phyloP scores from a whole-genome alignment of 768 basidiomycete genomes.

The Sutorius australiensis region DNA sequence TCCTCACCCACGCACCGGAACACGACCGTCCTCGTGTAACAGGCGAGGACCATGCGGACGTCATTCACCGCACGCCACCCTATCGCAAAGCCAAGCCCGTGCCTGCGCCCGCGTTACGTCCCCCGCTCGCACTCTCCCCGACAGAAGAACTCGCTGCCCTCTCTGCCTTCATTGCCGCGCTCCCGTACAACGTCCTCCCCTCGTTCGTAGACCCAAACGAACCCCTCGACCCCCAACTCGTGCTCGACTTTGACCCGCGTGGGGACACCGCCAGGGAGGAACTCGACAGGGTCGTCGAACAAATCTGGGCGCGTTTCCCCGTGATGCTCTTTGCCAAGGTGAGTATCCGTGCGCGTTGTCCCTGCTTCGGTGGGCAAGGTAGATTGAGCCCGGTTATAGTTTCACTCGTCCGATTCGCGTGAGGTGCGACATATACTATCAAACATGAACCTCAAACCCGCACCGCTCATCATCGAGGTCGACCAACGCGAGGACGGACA shows the following conservation, averaged over 20 bases:
- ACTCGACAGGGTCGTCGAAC: conserved; percentile 52
- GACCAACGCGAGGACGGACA: conserved; percentile 69
- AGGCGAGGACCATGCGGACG: conserved; percentile 15
- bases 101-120: conserved; percentile 19
- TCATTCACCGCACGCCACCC: conserved; percentile 14
- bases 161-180: conserved; percentile 66
- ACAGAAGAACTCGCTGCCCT: conserved; percentile 72
- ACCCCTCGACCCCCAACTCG: conserved; percentile 75
- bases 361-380: conserved; percentile 3
- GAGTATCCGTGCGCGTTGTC: conserved; percentile 2
- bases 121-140: conserved; percentile 45
- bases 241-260: conserved; percentile 82
- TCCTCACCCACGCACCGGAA: conserved; percentile 24
- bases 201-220: conserved; percentile 53
- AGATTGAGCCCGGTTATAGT: conserved; percentile 33
- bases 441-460: conserved; percentile 54
- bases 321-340: conserved; percentile 76
- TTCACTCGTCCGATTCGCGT: conserved; percentile 60
- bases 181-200: conserved; percentile 75
- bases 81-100: conserved; percentile 12
- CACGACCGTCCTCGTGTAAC: conserved; percentile 1
- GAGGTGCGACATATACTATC: conserved; percentile 61
- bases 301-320: conserved; percentile 71
- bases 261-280: conserved; percentile 57
- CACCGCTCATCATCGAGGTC: conserved; percentile 65